Evolutionary conservation across 305 asterid species (phyloP).

Genomic region (Ilex paraguariensis): DNA sequence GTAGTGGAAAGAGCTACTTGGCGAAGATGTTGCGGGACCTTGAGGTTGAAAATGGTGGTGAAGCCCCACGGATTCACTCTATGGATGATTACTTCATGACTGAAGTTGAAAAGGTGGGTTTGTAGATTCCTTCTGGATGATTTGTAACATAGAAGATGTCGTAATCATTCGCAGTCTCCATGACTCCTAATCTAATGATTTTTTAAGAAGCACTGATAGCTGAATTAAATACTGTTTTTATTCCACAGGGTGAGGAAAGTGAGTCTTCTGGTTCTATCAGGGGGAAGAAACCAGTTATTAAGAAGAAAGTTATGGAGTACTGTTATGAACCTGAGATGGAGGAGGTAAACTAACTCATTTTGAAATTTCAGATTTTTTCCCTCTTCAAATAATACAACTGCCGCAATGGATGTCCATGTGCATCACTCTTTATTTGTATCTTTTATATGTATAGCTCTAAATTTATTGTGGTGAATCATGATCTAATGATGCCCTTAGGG

Average conservation of each 20-base stretch:
- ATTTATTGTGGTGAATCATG: no score
- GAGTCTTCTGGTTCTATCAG: slow-evolving; percentile 65
- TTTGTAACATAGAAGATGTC: not conserved
- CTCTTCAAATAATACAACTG: no score
- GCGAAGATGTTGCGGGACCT: slow-evolving; percentile 85
- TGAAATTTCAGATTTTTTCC: not conserved
- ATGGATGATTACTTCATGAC: slow-evolving; percentile 99
- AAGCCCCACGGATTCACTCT: slow-evolving; percentile 87
- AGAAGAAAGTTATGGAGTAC: slow-evolving; percentile 81
- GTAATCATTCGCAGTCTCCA: not conserved
- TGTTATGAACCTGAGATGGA: slow-evolving; percentile 99
- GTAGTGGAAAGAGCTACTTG: slow-evolving; percentile 97
- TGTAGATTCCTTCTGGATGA: not conserved
- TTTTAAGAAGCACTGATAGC: not conserved
- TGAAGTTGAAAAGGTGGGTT: slow-evolving; percentile 85
- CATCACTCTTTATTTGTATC: no score
- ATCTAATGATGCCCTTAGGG: no score
- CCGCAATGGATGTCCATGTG: no score
- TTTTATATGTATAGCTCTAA: no score
- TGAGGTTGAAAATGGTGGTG: slow-evolving; percentile 93
- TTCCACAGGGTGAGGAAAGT: slow-evolving; percentile 59
- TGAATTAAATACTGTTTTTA: not conserved
- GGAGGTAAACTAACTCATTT: slow-evolving; percentile 55
- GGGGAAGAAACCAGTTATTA: slow-evolving; percentile 47
- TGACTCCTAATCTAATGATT: not conserved